Evolutionary conservation across 1,284 basidiomycete species (phyloP).

Genomic region (Boletus mariae): DNA sequence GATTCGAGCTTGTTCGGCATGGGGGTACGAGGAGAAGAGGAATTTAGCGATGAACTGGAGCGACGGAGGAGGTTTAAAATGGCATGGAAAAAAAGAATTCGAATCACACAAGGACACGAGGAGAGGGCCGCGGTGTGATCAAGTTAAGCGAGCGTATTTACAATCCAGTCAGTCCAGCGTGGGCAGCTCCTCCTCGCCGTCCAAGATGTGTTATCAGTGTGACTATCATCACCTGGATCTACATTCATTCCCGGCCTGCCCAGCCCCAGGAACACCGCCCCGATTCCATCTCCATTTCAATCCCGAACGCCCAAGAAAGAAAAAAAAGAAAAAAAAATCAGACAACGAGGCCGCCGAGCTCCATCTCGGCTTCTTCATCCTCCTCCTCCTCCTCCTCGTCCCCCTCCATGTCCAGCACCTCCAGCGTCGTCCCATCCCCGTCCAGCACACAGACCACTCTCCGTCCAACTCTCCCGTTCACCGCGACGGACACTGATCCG

Average conservation of each 20-base stretch:
- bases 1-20: conserved; percentile 48
- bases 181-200: not conserved
- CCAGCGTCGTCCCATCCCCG: conserved; percentile 53
- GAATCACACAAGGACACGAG: conserved; percentile 56
- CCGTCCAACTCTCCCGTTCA: conserved; percentile 71
- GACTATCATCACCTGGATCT: conserved; percentile 19
- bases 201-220: not conserved
- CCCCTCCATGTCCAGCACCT: conserved; percentile 77
- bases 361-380: conserved; percentile 11
- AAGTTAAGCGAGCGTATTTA: conserved; percentile 38
- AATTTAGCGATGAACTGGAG: conserved; percentile 18
- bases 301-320: not conserved
- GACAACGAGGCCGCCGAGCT: not conserved
- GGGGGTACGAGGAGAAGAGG: conserved; percentile 23
- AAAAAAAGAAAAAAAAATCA: not conserved
- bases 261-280: not conserved
- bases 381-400: conserved; percentile 43
- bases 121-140: conserved; percentile 43
- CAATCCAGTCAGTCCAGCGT: conserved; percentile 28
- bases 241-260: conserved; percentile 31
- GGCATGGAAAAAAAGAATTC: conserved; percentile 52
- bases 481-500: conserved; percentile 56
- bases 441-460: conserved; percentile 73
- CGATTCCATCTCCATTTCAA: not conserved
- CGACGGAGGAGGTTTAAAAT: conserved; percentile 26